phyloP scores from a whole-genome alignment of 345 rosid species.

The rapeseed (Brassica napus) region DNA sequence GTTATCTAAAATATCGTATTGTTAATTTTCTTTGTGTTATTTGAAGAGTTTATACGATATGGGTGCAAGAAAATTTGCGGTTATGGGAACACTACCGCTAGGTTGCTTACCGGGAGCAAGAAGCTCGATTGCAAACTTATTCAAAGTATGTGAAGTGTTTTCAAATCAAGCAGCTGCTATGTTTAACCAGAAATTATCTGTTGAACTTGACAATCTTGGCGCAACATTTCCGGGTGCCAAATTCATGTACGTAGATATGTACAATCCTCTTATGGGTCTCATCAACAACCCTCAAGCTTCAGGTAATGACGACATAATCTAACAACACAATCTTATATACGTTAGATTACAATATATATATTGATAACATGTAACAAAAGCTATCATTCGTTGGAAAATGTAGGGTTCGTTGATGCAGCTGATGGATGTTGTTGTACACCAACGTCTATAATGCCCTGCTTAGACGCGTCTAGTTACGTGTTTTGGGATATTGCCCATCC shows the following conservation, averaged over 20 bases:
- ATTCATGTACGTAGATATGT: constrained; percentile 51
- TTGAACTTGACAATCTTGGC: constrained; percentile 36
- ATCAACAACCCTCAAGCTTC: constrained; percentile 50
- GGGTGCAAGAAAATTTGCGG: constrained; percentile 68
- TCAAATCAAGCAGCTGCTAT: constrained; percentile 51
- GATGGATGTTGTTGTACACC: constrained; percentile 34
- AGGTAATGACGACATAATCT: constrained; percentile 18
- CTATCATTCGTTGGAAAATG: constrained; percentile 1
- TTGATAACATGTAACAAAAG: not conserved
- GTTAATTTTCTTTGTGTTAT: not conserved
- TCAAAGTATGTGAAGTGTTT: constrained; percentile 36
- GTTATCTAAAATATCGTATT: not conserved
- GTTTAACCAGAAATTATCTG: constrained; percentile 54
- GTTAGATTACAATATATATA: not conserved
- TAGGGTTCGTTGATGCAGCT: constrained; percentile 24
- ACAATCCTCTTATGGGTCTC: constrained; percentile 42
- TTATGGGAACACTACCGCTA: constrained; percentile 41
- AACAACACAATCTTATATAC: not conserved
- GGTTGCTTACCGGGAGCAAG: constrained; percentile 72
- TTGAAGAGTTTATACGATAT: constrained; percentile 43
- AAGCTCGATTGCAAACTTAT: constrained; percentile 39
- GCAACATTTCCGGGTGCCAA: constrained; percentile 39
- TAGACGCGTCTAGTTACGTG: constrained; percentile 32
- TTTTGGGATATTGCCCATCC: constrained; percentile 44
- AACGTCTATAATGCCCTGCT: constrained; percentile 24